These are phyloP conservation scores for Amaranthus palmeri DNA, from an alignment of 148 eudicot species.

Conservation along the genomic window DNA sequence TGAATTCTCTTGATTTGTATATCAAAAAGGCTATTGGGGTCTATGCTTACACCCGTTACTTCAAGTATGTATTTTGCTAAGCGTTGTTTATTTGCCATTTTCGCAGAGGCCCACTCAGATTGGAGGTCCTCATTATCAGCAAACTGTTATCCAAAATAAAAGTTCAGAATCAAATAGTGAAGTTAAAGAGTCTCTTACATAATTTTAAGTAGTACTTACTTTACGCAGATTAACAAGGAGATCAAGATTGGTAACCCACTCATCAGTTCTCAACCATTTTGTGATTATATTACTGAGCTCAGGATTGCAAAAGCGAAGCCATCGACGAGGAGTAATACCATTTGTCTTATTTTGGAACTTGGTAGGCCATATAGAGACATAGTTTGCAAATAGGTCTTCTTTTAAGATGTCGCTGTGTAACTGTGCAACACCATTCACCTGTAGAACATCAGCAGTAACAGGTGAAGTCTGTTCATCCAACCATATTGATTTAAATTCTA, in stretches of 20 bases:
- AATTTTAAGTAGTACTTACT: constrained; percentile 38
- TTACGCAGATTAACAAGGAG: constrained; percentile 68
- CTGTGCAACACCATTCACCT: constrained; percentile 99
- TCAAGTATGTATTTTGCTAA: constrained; percentile 69
- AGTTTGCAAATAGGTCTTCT: constrained; percentile 86
- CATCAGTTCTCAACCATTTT: constrained; percentile 87
- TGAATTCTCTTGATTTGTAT: constrained; percentile 98
- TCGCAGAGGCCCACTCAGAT: constrained; percentile 91
- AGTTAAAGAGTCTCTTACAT: neutral
- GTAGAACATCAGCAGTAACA: constrained; percentile 21
- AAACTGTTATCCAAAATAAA: constrained; percentile 37
- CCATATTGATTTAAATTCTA: neutral
- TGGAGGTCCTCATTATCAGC: constrained; percentile 81
- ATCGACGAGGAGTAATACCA: constrained; percentile 96
- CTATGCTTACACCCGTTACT: constrained; percentile 81
- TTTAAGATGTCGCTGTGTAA: constrained; percentile 93
- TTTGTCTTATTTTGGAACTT: constrained; percentile 98
- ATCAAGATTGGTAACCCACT: constrained; percentile 96
- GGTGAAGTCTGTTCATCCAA: neutral
- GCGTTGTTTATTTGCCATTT: constrained; percentile 89
- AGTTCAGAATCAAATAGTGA: neutral
- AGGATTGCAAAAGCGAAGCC: constrained; percentile 93
- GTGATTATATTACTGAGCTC: constrained; percentile 89
- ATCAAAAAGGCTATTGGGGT: constrained; percentile 89
- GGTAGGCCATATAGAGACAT: constrained; percentile 91